Base-by-base conservation (phyloP, 129 eudicot genomes). In the Erigeron canadensis region DNA sequence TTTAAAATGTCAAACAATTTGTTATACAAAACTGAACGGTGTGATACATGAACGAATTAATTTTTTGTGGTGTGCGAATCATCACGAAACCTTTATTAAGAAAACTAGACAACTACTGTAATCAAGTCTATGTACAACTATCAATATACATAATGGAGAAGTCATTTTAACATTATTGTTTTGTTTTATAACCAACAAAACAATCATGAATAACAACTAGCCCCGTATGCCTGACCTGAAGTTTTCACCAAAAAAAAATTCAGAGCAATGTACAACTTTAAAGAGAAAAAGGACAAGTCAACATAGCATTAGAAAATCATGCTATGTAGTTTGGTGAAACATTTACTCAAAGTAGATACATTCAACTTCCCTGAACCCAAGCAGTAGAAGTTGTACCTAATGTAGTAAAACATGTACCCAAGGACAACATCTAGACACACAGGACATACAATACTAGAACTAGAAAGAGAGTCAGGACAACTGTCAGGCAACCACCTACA, bases 351-450 rank as follows among this genome's bases (percentile, higher is more conserved):
- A 39, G 66, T 18, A 66, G 57, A 66, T 50, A 74, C 50, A 73
- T 63, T 73, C 51, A 56, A 64, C 38, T 75, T 21, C 71, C 63
- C 57, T 39, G 37, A 41, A 44, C 64, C 39, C n/a, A 39, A 61
- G 81, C 65, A 77, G 61, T 38, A 61, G 46, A 41, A 69, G 63
- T 77, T 77, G 81, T 70, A 77, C 76, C 70, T 37, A 60, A 37
- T 48, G 75, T 68, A 59, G 34, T 58, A 77, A 77, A 77, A 60
- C 39, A 48, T 38, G 75, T 60, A 77, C 63, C 43, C 38, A 10
- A 37, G 7, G n/a, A 41, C 38, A 61, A 6, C 39, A 16, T 73
- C 37, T 10, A 23, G 13, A 22, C 43, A 53, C 56, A 66, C 42
- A 18, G 69, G 48, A 60, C 45, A 62, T 22, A 60, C 75, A 50